These are phyloP conservation scores for Debaryomyces tyrocola DNA, from an alignment of 805 yeast genomes.

Conservation along the genomic window DNA sequence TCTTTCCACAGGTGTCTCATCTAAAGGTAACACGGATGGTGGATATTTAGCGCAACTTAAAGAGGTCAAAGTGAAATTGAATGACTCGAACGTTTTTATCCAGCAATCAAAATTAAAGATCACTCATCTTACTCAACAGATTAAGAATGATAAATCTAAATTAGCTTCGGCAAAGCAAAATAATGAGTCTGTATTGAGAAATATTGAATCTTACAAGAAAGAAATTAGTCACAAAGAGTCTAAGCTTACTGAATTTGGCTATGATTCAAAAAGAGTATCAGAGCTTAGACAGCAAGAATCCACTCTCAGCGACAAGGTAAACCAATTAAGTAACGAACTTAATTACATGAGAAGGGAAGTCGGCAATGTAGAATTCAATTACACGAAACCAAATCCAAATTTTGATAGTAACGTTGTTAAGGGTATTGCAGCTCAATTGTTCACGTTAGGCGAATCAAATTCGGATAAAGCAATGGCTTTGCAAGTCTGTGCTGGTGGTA, in stretches of 20 bases:
- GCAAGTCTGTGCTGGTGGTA: conserved; percentile 92
- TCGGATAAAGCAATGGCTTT: conserved; percentile 72
- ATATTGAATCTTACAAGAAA: conserved; percentile 42
- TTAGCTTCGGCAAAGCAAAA: conserved; percentile 54
- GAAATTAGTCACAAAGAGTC: conserved; percentile 38
- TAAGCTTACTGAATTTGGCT: conserved; percentile 54
- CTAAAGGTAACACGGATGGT: conserved; percentile 70
- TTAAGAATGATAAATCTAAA: conserved; percentile 48
- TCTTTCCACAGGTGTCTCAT: conserved; percentile 84
- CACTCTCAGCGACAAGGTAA: conserved; percentile 43
- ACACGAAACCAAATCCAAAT: conserved; percentile 59
- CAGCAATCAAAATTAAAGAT: conserved; percentile 62
- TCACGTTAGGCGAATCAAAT: conserved; percentile 58
- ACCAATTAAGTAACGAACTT: conserved; percentile 44
- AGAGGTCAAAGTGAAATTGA: conserved; percentile 56
- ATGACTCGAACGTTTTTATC: conserved; percentile 53
- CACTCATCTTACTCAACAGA: conserved; percentile 54
- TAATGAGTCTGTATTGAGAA: conserved; percentile 37
- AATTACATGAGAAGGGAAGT: conserved; percentile 61
- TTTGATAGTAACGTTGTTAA: conserved; percentile 66
- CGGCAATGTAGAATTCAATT: conserved; percentile 74
- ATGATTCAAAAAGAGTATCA: conserved; percentile 45
- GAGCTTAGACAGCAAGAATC: conserved; percentile 49
- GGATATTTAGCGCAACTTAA: conserved; percentile 77
- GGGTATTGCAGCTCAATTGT: conserved; percentile 89